Evolutionary conservation across 768 basidiomycete genomes (phyloP), one percentile per base, ranked within the genome.

Genomic region (Tylopilus intermedius): DNA sequence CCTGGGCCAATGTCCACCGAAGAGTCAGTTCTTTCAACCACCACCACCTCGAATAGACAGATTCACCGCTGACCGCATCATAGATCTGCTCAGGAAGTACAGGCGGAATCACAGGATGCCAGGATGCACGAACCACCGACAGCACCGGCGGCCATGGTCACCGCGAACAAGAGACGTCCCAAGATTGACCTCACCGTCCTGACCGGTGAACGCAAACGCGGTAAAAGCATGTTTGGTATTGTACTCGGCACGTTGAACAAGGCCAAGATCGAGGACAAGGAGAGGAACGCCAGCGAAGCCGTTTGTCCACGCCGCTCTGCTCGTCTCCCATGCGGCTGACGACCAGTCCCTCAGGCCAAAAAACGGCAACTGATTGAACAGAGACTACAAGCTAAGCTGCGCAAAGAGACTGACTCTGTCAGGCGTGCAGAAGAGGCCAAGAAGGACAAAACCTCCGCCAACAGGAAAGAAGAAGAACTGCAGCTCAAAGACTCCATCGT

Each of bases 181-280:
- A 81, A 84, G 62, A 75, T 90, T 57, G 86, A 90, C 68, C 74
- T 90, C 60, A 73, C 72, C 54, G 72, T 75, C 45, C 67, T 59
- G 41, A 55, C 72, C 55, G 76, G 83, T 62, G 86, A 87, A 68
- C 80, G 86, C 63, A 90, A 86, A 72, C 85, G 88, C 63, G 89
- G 89, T 67, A 89, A 88, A 80, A 82, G 80, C 73, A 88, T 90
- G 86, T 88, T 92, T 73, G 90, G 88, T 56, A 75, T 91, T 59
- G 75, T 90, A 58, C 70, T 92, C 52, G 88, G 88, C 48, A 92
- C 89, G 58, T 79, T 92, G 56, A 88, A 85, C 73, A 88, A 88
- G 76, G 90, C 90, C 58, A 90, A 90, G 74, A 84, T 79, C 59
- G 89, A 92, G 74, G 89, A 90, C 69, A 85, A 87, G 66, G 83